Percentiles rank a stretch among this genome's conserved stretches.
Conservation (phyloP, 257 asterid species). For the Asclepias syriaca region DNA sequence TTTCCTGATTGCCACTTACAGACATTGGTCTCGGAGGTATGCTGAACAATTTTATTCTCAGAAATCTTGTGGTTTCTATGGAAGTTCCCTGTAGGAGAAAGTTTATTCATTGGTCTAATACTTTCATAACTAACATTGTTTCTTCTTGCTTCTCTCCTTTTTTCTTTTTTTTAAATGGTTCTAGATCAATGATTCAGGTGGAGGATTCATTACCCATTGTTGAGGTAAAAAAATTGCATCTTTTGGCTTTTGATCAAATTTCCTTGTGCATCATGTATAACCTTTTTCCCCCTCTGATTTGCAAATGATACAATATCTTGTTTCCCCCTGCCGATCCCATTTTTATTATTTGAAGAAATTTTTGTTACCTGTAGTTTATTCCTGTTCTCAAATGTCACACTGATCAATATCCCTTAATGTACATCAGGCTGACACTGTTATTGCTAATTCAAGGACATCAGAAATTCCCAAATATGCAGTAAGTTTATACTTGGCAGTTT, state of each 20-base stretch:
- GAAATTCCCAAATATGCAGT: conserved; percentile 83
- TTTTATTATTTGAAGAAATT: background rate
- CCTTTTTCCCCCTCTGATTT: background rate
- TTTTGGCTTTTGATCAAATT: background rate
- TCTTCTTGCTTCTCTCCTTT: background rate
- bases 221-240: conserved; percentile 23
- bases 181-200: conserved; percentile 25
- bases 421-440: conserved; percentile 44
- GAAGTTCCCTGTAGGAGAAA: background rate
- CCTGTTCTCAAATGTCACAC: conserved; percentile 2
- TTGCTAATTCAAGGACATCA: conserved; percentile 34
- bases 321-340: background rate
- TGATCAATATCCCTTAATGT: conserved; percentile 12
- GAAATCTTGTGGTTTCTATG: background rate
- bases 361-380: background rate
- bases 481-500: conserved; percentile 30
- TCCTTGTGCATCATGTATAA: background rate
- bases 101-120: background rate
- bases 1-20: conserved; percentile 41
- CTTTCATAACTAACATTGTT: background rate
- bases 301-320: background rate
- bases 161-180: background rate
- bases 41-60: background rate
- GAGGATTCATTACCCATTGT: conserved; percentile 10
- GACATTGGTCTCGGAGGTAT: conserved; percentile 42